Evolutionary conservation across 371 early-diverging fungal genomes (phyloP).

Genomic region (Mucor circinelloides): DNA sequence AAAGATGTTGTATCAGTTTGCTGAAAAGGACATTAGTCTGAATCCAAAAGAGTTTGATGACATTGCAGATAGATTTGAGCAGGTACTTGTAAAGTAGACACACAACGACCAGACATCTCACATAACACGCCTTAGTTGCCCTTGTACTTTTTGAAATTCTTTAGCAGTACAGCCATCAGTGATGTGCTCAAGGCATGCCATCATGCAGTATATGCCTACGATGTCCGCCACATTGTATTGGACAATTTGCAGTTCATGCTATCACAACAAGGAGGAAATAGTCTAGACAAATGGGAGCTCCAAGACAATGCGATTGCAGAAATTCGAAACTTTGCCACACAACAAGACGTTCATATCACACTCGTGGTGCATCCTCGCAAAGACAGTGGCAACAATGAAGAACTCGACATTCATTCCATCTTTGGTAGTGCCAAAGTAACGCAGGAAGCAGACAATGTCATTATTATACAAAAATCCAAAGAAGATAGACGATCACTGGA

Average conservation of each 20-base stretch:
- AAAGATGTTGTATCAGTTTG: conserved; percentile 75
- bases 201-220: conserved; percentile 72
- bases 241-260: conserved; percentile 86
- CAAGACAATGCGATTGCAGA: conserved; percentile 73
- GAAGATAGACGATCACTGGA: conserved; percentile 53
- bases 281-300: conserved; percentile 69
- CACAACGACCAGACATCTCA: too few species aligned
- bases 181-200: conserved; percentile 73
- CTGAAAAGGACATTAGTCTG: conserved; percentile 56
- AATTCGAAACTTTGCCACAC: conserved; percentile 72
- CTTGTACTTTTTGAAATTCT: conserved; percentile 77
- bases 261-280: conserved; percentile 64
- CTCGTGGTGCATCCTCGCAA: conserved; percentile 81
- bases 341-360: conserved; percentile 75
- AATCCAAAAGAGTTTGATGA: conserved; percentile 53
- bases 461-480: conserved; percentile 62
- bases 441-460: conserved; percentile 84
- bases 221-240: conserved; percentile 74
- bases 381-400: conserved; percentile 43
- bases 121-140: conserved; percentile 60
- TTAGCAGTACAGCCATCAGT: conserved; percentile 70
- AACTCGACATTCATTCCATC: conserved; percentile 70
- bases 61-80: conserved; percentile 66
- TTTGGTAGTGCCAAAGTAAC: conserved; percentile 83
- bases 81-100: too few species aligned